Conservation (phyloP, 2,329 filamentous ascomycete species). For the Myriosclerotinia scirpicola region DNA sequence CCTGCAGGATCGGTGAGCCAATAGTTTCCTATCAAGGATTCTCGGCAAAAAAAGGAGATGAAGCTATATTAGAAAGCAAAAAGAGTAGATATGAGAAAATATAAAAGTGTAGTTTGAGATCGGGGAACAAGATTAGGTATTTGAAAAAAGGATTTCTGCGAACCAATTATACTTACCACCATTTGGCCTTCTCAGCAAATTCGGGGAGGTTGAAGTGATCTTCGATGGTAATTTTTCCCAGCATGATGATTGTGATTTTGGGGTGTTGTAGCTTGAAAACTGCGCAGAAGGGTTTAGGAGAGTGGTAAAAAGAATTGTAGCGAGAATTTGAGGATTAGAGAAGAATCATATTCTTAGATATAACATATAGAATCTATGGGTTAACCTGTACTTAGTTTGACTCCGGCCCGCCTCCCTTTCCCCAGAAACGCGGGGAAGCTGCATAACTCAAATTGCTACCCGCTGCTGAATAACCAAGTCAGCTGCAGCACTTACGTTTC, state of each 20-base stretch:
- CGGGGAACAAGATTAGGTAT: too few species aligned
- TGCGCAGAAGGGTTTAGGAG: too few species aligned
- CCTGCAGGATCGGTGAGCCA: slow-evolving; percentile 30
- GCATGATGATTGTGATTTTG: neutral
- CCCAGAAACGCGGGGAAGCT: neutral
- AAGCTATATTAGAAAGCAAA: too few species aligned
- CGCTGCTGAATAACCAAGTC: neutral
- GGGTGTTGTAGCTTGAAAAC: neutral
- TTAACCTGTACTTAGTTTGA: neutral
- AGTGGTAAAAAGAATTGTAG: neutral
- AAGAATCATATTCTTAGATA: neutral
- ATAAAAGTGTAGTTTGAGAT: too few species aligned
- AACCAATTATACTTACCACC: slow-evolving; percentile 44
- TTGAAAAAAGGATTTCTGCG: too few species aligned
- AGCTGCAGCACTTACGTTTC: too few species aligned
- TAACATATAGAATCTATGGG: neutral
- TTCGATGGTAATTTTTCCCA: slow-evolving; percentile 18
- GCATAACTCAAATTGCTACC: neutral
- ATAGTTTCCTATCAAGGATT: too few species aligned
- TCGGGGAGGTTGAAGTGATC: slow-evolving; percentile 20
- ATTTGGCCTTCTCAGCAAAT: slow-evolving; percentile 49
- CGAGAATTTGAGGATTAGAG: neutral
- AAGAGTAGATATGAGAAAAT: too few species aligned
- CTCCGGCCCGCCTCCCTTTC: slow-evolving; percentile 5
- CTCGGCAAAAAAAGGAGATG: too few species aligned